phyloP scores from a whole-genome alignment of 225 moss, liverwort and hornwort genomes.

The Rhytidiadelphus loreus region DNA sequence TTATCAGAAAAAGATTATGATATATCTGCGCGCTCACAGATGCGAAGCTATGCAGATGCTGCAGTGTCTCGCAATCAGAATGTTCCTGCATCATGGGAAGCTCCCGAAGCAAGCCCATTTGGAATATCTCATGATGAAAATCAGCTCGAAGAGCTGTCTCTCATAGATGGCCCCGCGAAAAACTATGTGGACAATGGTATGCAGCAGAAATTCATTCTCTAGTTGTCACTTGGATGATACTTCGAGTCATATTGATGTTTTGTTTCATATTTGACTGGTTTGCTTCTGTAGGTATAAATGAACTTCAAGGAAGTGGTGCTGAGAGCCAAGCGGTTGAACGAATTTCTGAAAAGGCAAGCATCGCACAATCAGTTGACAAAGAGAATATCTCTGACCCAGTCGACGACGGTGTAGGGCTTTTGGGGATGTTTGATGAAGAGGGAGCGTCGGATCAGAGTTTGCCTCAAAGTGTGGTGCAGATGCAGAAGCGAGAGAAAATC shows the following conservation, averaged over 20 bases:
- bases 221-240: neutral
- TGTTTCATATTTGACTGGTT: neutral
- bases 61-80: slow-evolving; percentile 23
- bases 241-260: neutral
- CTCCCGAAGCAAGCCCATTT: slow-evolving; percentile 6
- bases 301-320: slow-evolving; percentile 1
- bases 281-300: neutral
- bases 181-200: slow-evolving; percentile 7
- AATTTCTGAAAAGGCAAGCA: neutral
- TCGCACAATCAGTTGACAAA: neutral
- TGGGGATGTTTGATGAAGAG: slow-evolving; percentile 87
- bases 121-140: neutral
- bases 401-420: slow-evolving; percentile 59
- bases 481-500: slow-evolving; percentile 63
- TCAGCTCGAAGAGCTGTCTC: neutral
- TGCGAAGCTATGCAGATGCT: slow-evolving; percentile 46
- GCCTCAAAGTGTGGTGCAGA: slow-evolving; percentile 65
- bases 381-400: slow-evolving; percentile 14
- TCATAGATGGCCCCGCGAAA: neutral
- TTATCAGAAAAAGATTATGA: slow-evolving; percentile 45
- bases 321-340: neutral
- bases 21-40: neutral
- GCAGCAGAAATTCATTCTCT: neutral
- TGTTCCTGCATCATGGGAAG: slow-evolving; percentile 43
- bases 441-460: slow-evolving; percentile 44